phyloP scores from a whole-genome alignment of 371 early-diverging fungal species.

The Chytridium lagenaria region DNA sequence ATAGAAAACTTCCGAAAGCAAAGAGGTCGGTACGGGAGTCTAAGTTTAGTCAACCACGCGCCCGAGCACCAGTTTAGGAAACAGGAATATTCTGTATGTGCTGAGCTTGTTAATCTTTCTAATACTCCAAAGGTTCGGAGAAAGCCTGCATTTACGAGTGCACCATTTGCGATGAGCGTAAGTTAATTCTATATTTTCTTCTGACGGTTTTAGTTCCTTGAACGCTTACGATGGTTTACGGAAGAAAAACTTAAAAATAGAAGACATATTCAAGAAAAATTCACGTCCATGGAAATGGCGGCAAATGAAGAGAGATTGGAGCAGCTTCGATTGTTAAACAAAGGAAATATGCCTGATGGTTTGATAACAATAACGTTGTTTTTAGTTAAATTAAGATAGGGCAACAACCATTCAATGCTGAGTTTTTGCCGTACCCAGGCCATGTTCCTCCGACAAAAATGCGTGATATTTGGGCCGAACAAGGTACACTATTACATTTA shows the following conservation, averaged over 20 bases:
- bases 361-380: not conserved
- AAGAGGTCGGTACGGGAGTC: not conserved
- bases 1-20: not conserved
- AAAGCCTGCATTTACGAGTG: slow-evolving; percentile 44
- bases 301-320: slow-evolving; percentile 52
- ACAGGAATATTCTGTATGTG: no score
- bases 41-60: not conserved
- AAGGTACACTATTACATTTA: slow-evolving; percentile 34
- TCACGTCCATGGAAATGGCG: slow-evolving; percentile 39
- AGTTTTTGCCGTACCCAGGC: slow-evolving; percentile 58
- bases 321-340: slow-evolving; percentile 36
- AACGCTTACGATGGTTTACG: slow-evolving; percentile 54
- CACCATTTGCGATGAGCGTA: slow-evolving; percentile 52
- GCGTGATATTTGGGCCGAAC: slow-evolving; percentile 48
- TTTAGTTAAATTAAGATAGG: no score
- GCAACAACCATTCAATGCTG: slow-evolving; percentile 37
- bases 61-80: no score
- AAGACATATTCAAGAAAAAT: slow-evolving; percentile 32
- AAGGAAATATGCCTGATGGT: slow-evolving; percentile 26
- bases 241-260: slow-evolving; percentile 43
- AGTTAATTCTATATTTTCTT: not conserved
- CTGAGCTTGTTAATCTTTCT: not conserved
- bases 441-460: slow-evolving; percentile 38
- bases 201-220: slow-evolving; percentile 41
- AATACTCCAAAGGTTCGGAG: slow-evolving; percentile 3